A percentile compares a stretch with the other conserved stretches of the same genome.
phyloP scores from a whole-genome alignment of 2,329 filamentous ascomycete species.

The Trichoderma endophyticum region DNA sequence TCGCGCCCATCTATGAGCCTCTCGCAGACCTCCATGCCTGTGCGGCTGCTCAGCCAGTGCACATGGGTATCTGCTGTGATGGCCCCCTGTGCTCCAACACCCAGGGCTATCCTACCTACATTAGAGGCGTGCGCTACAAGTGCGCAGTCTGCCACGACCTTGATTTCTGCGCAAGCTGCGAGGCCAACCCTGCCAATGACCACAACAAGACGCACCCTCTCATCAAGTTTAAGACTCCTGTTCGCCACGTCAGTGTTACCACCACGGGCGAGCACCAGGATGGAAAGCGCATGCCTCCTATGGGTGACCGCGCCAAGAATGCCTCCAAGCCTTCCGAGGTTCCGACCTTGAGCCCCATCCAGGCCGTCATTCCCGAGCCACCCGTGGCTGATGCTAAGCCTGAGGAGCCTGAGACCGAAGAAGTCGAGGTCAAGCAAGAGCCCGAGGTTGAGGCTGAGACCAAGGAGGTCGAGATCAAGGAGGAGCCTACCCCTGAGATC shows the following conservation, averaged over 20 bases:
- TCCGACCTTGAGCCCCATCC: constrained; percentile 43
- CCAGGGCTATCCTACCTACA: constrained; percentile 62
- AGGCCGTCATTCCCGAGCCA: constrained; percentile 55
- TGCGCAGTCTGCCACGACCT: constrained; percentile 93
- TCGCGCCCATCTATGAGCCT: constrained; percentile 80
- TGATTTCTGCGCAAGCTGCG: constrained; percentile 93
- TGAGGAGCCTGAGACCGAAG: constrained; percentile 37
- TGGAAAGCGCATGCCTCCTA: constrained; percentile 60
- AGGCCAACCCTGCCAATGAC: constrained; percentile 76
- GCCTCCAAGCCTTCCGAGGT: constrained; percentile 50
- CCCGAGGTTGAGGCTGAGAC: not conserved
- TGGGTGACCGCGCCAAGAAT: constrained; percentile 61
- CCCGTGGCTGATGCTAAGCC: constrained; percentile 73
- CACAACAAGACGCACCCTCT: constrained; percentile 97
- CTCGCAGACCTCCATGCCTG: constrained; percentile 37
- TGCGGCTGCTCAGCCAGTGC: constrained; percentile 44
- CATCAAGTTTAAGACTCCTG: constrained; percentile 93
- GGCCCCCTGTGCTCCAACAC: constrained; percentile 75
- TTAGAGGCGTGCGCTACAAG: constrained; percentile 89
- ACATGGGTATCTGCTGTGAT: constrained; percentile 90
- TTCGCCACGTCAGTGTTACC: constrained; percentile 82
- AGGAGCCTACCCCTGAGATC: constrained; percentile 22
- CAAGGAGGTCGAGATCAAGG: not conserved
- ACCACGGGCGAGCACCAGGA: constrained; percentile 75
- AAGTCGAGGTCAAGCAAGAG: constrained; percentile 31